Evolutionary conservation across 2,329 filamentous ascomycete species (phyloP).

Genomic region (Nakataea oryzae): DNA sequence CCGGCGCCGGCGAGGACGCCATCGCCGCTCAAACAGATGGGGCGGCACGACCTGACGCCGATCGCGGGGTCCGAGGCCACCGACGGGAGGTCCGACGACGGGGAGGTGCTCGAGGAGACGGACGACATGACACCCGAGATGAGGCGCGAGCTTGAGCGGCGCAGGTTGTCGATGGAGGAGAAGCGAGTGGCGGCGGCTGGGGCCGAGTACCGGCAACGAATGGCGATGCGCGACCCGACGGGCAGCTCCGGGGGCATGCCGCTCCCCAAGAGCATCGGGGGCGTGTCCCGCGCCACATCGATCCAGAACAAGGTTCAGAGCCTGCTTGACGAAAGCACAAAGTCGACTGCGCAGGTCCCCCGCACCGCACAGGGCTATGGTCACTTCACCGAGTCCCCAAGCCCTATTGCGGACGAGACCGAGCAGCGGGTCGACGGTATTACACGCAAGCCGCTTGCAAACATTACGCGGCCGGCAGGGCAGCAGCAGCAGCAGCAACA

Average conservation of each 20-base stretch:
- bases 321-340: slow-evolving; percentile 63
- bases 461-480: background rate
- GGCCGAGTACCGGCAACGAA: slow-evolving; percentile 71
- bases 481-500: slow-evolving; percentile 12
- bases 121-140: slow-evolving; percentile 77
- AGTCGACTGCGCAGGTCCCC: slow-evolving; percentile 44
- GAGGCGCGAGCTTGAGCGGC: slow-evolving; percentile 78
- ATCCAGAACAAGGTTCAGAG: slow-evolving; percentile 90
- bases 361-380: slow-evolving; percentile 83
- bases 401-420: background rate
- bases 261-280: slow-evolving; percentile 45
- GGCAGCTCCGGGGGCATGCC: slow-evolving; percentile 26
- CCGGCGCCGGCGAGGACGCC: slow-evolving; percentile 27
- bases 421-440: slow-evolving; percentile 16
- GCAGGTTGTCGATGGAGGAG: slow-evolving; percentile 76
- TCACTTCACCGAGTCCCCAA: slow-evolving; percentile 56
- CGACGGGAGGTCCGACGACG: slow-evolving; percentile 57
- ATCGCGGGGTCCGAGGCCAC: slow-evolving; percentile 70
- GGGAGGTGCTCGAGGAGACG: slow-evolving; percentile 53
- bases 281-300: slow-evolving; percentile 58
- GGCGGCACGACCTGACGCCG: slow-evolving; percentile 48
- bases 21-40: slow-evolving; percentile 37
- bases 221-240: slow-evolving; percentile 49
- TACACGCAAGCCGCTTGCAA: slow-evolving; percentile 36
- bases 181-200: slow-evolving; percentile 79